phyloP scores from a whole-genome alignment of 768 basidiomycete species.

The Xerocomus potaroensis region DNA sequence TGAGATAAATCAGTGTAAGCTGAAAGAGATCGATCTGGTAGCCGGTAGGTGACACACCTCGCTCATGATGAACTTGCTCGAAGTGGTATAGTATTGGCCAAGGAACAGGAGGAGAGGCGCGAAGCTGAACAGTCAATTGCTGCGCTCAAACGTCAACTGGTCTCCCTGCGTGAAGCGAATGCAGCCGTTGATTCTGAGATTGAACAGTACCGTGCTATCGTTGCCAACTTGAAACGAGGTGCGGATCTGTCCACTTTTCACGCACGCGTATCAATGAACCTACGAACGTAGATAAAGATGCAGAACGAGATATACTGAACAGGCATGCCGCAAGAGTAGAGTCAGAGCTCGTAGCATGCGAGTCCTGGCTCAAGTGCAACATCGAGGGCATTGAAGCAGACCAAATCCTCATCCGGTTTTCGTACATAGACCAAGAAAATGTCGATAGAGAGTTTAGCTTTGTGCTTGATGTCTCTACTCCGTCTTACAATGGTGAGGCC shows the following conservation, averaged over 20 bases:
- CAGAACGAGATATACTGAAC: constrained; percentile 56
- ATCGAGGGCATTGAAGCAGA: constrained; percentile 79
- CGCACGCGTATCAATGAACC: neutral
- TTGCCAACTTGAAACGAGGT: constrained; percentile 65
- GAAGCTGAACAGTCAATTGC: constrained; percentile 61
- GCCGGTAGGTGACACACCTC: constrained; percentile 47
- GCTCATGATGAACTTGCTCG: neutral
- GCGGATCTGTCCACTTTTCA: constrained; percentile 15
- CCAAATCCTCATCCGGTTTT: constrained; percentile 70
- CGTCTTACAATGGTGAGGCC: constrained; percentile 59
- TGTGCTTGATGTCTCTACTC: constrained; percentile 66
- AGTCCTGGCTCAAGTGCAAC: constrained; percentile 54
- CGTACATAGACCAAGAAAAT: constrained; percentile 54
- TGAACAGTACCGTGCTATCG: constrained; percentile 61
- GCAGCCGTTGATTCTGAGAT: constrained; percentile 62
- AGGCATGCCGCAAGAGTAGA: constrained; percentile 47
- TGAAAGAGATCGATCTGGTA: constrained; percentile 75
- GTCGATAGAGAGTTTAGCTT: constrained; percentile 64
- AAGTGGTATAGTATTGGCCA: constrained; percentile 47
- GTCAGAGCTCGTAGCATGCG: constrained; percentile 54
- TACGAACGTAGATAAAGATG: constrained; percentile 52
- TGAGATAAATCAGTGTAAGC: constrained; percentile 72
- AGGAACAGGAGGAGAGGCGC: constrained; percentile 69
- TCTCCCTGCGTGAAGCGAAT: constrained; percentile 56
- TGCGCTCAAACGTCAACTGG: constrained; percentile 61